Base-by-base conservation (phyloP, 495 filamentous ascomycete genomes). In the Aspergillus olivimuriae region DNA sequence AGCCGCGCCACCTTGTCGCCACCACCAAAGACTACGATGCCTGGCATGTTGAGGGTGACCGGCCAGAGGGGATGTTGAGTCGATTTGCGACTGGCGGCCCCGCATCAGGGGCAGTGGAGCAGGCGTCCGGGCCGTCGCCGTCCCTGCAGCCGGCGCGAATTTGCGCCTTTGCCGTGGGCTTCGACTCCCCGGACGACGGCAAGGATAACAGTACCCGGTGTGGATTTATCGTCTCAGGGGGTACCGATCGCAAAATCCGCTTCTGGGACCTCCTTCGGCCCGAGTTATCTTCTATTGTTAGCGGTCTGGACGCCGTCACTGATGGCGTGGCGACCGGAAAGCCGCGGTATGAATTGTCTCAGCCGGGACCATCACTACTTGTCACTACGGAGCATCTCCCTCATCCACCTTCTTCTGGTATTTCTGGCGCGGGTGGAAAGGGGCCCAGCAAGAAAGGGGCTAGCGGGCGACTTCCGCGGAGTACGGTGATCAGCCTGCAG, bases 1-100 rank as follows among this genome's bases (percentile, higher is more conserved):
- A 32, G 12, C 3, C 30, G 18, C 47, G 34, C 22, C 47, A 34
- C 11, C 11, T 23, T 44, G 39, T 71, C 44, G 75, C 80, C 14
- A 75, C 61, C 3, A 63, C 73, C 1, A 83, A 78, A 55, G 80
- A 78, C 14, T 96, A 95, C 57, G 86, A 92, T 23, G 76, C 89
- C 3, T 90, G 87, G 81, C 83, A 87, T 43, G 82, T 95, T 2
- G 92, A 97, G 54, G 89, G 94, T 30, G 90, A 95, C 51, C 80
- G 77, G 43, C 80, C 86, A 1, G 90, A 94, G 61, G 81, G 86
- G 3, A 90, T 97, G 82, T 78, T 98, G 14, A 82, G 80, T 26
- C 84, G 87, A 4, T 95, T 95, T 57, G 88, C 87, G 15, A 85
- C 82, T 0, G 75, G 81, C 14, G 49, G 50, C 8, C 47, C 57